Evolutionary conservation across 257 asterid species (phyloP).

Genomic region (Paraleonurus japonicus): DNA sequence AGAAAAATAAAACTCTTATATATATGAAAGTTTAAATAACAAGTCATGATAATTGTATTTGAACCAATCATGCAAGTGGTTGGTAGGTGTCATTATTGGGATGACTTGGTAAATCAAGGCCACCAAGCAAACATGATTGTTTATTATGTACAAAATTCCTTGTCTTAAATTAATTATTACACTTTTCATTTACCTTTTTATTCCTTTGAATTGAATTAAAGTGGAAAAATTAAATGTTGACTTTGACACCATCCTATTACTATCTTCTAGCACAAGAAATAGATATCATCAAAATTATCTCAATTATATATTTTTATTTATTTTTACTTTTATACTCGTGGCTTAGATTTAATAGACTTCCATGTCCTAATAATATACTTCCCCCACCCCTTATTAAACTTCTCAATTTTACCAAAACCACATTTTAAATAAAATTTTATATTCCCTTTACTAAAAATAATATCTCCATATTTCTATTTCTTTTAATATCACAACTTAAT

Average conservation of each 20-base stretch:
- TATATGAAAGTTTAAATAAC: neutral
- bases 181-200: neutral
- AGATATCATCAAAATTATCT: neutral
- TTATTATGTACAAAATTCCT: neutral
- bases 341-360: neutral
- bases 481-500: too few relatives aligned
- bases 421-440: too few relatives aligned
- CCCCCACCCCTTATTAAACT: too few relatives aligned
- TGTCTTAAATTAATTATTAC: conserved; percentile 15
- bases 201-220: conserved; percentile 10
- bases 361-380: neutral
- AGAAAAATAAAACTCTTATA: neutral
- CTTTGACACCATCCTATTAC: conserved; percentile 11
- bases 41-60: conserved; percentile 29
- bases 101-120: conserved; percentile 42
- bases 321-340: too few relatives aligned
- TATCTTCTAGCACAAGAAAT: conserved; percentile 22
- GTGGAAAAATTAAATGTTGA: neutral
- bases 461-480: too few relatives aligned
- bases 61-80: conserved; percentile 38
- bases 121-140: conserved; percentile 25
- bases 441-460: too few relatives aligned
- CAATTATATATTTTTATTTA: neutral
- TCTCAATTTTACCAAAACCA: too few relatives aligned
- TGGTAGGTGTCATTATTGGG: conserved; percentile 43